A percentile compares a stretch with the other conserved stretches of the same genome.
These are phyloP conservation scores for Lipomyces sp. DNA, from an alignment of 805 yeast species.

Conservation along the genomic window DNA sequence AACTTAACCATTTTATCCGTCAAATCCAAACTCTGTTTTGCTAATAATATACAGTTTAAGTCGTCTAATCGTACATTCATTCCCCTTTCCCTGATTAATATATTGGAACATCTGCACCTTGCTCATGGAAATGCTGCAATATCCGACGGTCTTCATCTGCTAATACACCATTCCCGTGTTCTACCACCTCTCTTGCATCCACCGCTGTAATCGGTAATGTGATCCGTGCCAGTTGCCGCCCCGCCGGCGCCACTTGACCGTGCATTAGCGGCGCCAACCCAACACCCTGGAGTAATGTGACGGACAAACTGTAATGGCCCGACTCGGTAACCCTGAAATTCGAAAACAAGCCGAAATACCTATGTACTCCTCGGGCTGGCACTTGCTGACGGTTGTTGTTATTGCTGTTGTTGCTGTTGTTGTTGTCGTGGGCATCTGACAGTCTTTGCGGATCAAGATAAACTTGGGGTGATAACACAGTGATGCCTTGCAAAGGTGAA, in stretches of 20 bases:
- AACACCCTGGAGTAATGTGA: constrained; percentile 6
- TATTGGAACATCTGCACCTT: constrained; percentile 5
- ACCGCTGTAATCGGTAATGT: not conserved
- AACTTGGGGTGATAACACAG: constrained; percentile 2
- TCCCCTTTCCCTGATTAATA: not conserved
- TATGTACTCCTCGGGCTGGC: not conserved
- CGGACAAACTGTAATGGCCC: not conserved
- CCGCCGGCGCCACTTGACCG: constrained; percentile 1
- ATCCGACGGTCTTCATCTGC: not conserved
- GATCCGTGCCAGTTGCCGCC: constrained; percentile 7
- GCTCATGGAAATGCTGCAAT: not conserved
- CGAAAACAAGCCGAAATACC: constrained; percentile 9
- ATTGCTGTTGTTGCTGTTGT: not conserved
- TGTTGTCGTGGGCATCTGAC: not conserved
- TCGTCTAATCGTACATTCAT: not conserved
- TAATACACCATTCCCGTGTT: not conserved
- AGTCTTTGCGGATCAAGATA: not conserved
- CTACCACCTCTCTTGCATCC: not conserved
- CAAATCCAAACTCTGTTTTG: not conserved
- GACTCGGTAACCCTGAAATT: not conserved
- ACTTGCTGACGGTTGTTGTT: not conserved
- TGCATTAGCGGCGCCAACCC: constrained; percentile 4
- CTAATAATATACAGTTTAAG: not conserved
- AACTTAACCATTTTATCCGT: too few species aligned
- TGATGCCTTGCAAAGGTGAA: not conserved